These are phyloP conservation scores for Penicillium argentinense DNA, from an alignment of 495 filamentous ascomycete species.

Conservation along the genomic window DNA sequence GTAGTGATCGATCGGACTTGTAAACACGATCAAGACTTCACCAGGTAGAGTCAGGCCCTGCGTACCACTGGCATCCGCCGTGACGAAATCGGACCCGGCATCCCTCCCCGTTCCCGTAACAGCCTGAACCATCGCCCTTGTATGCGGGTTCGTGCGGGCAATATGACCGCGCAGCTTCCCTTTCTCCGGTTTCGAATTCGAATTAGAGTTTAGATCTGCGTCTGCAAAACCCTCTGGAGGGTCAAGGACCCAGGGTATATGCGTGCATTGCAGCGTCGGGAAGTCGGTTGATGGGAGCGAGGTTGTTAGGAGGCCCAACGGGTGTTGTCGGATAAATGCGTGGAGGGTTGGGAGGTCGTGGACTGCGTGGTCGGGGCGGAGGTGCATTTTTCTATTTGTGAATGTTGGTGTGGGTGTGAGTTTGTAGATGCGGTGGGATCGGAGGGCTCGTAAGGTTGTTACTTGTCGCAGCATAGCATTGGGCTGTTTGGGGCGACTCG, in stretches of 20 bases:
- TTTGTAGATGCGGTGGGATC: no score
- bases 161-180: conserved; percentile 46
- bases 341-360: conserved; percentile 35
- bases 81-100: background rate
- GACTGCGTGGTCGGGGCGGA: conserved; percentile 47
- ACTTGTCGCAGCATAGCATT: no score
- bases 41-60: conserved; percentile 16
- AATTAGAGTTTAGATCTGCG: background rate
- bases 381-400: no score
- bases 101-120: conserved; percentile 13
- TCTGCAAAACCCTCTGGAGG: background rate
- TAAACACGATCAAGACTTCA: conserved; percentile 54
- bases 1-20: conserved; percentile 50
- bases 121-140: conserved; percentile 53
- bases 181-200: background rate
- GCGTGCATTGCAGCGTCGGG: conserved; percentile 46
- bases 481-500: no score
- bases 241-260: conserved; percentile 53
- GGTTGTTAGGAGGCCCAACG: conserved; percentile 51
- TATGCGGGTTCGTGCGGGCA: conserved; percentile 51
- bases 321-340: conserved; percentile 46
- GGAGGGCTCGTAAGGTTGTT: no score
- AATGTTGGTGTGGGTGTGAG: no score
- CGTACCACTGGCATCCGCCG: background rate
- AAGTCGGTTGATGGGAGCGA: conserved; percentile 39